Base-by-base conservation (phyloP, 78 protist genomes). In the Paratrimastix pyriformis region DNA sequence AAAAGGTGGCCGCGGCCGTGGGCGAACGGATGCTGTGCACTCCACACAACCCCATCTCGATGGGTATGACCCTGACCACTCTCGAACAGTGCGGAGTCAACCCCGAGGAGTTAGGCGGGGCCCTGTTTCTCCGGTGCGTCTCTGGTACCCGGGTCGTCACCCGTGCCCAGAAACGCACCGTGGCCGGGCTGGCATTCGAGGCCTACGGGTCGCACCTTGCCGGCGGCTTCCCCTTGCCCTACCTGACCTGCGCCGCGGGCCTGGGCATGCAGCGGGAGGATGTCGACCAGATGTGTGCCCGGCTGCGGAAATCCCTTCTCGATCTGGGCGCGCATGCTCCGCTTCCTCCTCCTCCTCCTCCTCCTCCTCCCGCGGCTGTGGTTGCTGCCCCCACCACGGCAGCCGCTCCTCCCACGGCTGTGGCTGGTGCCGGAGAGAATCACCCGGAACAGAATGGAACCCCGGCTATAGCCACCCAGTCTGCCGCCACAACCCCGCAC, bases 81-180 rank as follows among this genome's bases (percentile, higher is more conserved):
- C 1, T 30, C 52, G 3, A 60, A 15, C 1, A 0, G 26, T 37
- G 1, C n/a, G 54, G 21, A 45, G 21, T 1, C 3, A 3, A 2
- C 5, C 38, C 32, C 1, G 7, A 3, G 3, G 24, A 33, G 52
- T 54, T 91, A 40, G 97, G 97, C 2, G 77, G 92, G 44, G 71
- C 74, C 70, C 55, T 93, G 52, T 91, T 86, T 37, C 8, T 65
- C 8, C 77, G 97, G n/a, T 29, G 76, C n/a, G 85, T 88, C 13
- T 86, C 95, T 5, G 97, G 97, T 11, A 29, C 86, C 0, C 74
- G 95, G 55, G 79, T 81, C 29, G 7, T 77, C 1, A 72, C 76
- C 6, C n/a, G n/a, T n/a, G n/a, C n/a, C 32, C 11, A 26, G 43
- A 42, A 39, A 11, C 54, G 15, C 44, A 7, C 18, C 15, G 21